phyloP scores from a whole-genome alignment of 2,329 filamentous ascomycete genomes.

The Aspergillus hiratsukae region DNA sequence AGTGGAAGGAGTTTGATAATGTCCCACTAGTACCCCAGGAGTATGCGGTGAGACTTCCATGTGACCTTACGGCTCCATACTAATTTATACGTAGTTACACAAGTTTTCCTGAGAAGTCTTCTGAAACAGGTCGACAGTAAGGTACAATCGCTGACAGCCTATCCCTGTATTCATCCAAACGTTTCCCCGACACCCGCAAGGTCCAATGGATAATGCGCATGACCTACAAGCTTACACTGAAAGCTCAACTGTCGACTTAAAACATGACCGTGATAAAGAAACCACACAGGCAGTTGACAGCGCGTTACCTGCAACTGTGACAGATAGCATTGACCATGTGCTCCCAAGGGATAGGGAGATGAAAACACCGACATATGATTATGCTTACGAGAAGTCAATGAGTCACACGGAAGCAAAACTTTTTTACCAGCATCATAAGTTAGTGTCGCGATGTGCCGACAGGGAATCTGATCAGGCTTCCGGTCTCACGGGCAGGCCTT shows the following conservation, averaged over 20 bases:
- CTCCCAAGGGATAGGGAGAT: slow-evolving; percentile 45
- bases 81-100: too few species aligned
- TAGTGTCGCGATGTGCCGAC: slow-evolving; percentile 48
- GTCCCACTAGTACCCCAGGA: too few species aligned
- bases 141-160: not conserved
- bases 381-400: slow-evolving; percentile 88
- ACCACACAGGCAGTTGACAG: slow-evolving; percentile 9
- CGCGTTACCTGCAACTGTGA: slow-evolving; percentile 3
- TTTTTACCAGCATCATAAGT: slow-evolving; percentile 86
- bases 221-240: not conserved
- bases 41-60: too few species aligned
- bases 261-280: not conserved
- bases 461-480: slow-evolving; percentile 36
- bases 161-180: not conserved
- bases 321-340: slow-evolving; percentile 18
- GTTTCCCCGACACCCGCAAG: not conserved
- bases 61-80: too few species aligned
- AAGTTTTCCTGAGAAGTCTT: too few species aligned
- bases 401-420: slow-evolving; percentile 91
- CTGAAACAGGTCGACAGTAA: too few species aligned
- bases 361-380: slow-evolving; percentile 87
- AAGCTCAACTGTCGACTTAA: not conserved
- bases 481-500: slow-evolving; percentile 8
- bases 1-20: too few species aligned
- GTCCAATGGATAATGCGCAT: not conserved